These are phyloP conservation scores for Calycina herbarum DNA, from an alignment of 2,329 filamentous ascomycete genomes.

Conservation along the genomic window DNA sequence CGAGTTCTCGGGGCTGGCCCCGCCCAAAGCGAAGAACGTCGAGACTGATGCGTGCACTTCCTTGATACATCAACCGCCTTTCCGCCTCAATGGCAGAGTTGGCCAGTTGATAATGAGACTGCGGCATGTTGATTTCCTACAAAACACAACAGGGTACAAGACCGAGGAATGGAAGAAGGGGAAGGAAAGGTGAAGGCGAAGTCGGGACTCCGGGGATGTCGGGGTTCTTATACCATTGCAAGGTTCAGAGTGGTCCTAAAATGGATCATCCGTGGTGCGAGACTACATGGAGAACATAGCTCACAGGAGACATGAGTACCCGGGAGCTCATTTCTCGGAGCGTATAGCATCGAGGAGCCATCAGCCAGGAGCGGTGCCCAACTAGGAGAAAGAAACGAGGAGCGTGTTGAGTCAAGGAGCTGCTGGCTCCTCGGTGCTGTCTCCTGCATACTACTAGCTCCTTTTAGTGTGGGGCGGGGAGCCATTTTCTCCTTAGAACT, in stretches of 20 bases:
- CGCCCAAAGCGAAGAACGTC: not conserved
- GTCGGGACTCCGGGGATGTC: too few relatives aligned
- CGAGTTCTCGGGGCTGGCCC: not conserved
- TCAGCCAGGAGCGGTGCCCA: not conserved
- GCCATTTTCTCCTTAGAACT: too few relatives aligned
- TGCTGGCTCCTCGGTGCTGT: too few relatives aligned
- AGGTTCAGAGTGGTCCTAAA: not conserved
- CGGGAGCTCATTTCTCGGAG: slow-evolving; percentile 7
- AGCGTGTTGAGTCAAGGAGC: too few relatives aligned
- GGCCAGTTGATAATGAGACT: not conserved
- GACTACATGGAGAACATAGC: slow-evolving; percentile 5
- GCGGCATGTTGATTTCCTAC: slow-evolving; percentile 1
- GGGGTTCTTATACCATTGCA: too few relatives aligned
- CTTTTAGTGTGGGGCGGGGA: too few relatives aligned
- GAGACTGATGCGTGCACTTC: not conserved
- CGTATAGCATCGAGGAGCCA: slow-evolving; percentile 13
- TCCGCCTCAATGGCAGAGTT: not conserved
- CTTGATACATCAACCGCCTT: not conserved
- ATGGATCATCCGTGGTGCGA: too few relatives aligned
- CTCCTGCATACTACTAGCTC: too few relatives aligned
- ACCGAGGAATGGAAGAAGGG: too few relatives aligned
- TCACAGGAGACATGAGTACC: slow-evolving; percentile 3
- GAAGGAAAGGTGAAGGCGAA: too few relatives aligned
- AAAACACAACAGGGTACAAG: too few relatives aligned
- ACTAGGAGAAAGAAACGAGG: too few relatives aligned